Base-by-base conservation (phyloP, 805 yeast genomes). In the Grigorovia yakushimaensis region DNA sequence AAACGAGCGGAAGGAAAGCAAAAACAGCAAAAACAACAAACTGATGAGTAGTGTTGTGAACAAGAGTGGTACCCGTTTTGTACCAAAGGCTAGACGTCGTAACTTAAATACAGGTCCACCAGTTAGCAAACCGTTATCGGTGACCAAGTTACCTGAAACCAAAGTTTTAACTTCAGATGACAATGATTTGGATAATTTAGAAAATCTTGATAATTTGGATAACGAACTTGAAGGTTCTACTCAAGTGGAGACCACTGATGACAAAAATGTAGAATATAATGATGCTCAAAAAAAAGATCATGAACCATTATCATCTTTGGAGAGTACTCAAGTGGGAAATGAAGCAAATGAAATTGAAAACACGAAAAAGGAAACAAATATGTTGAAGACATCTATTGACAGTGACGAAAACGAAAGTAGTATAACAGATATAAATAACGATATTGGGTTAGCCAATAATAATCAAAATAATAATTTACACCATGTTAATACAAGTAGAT, bases 1-100 rank as follows among this genome's bases (percentile, higher is more conserved):
- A 17, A 20, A 20, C n/a, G 24, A 39, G 41, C 18, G 20, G 20
- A 22, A 23, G 24, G 24, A 39, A 21, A 39, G 4, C 15, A 19
- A 24, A 24, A 37, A 42, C 23, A n/a, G 17, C 41, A 27, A 38
- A 17, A 24, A 9, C 36, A n/a, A 38, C 33, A 27, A 24, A 23
- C 11, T 24, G 36, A 65, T 65, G 69, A 65, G 69, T 59, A 65
- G 68, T 51, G 60, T 62, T 21, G 66, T 65, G 6, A 65, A 77
- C 51, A 77, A 77, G 56, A 71, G 79, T 44, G 76, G 80, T 22
- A 74, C 83, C 11, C 77, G 83, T 47, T 83, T 83, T 63, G 70
- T 74, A n/a, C 88, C 88, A 2, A 81, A 80, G 51, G 55, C 68
- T 10, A 71, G 64, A 43, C 70, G 69, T 49, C 71, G 74, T 54